Conservation (phyloP, 148 eudicot genomes). For the Heliamphora exappendiculata region DNA sequence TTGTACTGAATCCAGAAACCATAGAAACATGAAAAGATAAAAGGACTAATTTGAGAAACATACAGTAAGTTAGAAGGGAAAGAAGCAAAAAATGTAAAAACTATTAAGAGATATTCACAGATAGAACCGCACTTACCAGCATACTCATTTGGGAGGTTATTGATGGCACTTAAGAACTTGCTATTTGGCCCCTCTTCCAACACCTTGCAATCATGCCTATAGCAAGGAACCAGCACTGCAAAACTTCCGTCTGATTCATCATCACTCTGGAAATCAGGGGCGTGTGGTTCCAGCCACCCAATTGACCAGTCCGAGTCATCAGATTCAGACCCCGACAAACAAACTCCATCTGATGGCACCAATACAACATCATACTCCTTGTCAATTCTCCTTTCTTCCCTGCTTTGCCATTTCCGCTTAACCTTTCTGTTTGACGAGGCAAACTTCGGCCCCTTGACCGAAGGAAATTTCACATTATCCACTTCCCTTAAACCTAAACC, state of each 20-base stretch:
- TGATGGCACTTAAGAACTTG: not conserved
- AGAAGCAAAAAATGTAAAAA: not conserved
- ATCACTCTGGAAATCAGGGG: constrained; percentile 79
- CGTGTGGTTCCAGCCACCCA: constrained; percentile 94
- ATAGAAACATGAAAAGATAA: not conserved
- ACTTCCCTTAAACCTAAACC: constrained; percentile 37
- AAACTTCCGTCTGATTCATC: constrained; percentile 78
- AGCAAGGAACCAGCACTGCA: constrained; percentile 92
- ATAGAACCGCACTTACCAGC: not conserved
- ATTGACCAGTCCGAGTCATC: constrained; percentile 99
- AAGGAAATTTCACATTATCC: constrained; percentile 43
- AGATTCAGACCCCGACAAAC: constrained; percentile 84
- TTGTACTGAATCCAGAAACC: not conserved
- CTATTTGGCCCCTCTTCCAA: constrained; percentile 27
- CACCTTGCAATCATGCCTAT: constrained; percentile 34
- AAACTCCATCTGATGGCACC: constrained; percentile 87
- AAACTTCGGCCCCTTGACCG: constrained; percentile 29
- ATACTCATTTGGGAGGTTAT: not conserved
- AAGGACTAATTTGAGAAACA: not conserved
- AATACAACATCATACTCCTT: constrained; percentile 81
- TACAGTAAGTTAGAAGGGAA: not conserved
- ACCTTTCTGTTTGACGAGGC: constrained; percentile 43
- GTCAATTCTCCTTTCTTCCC: constrained; percentile 73
- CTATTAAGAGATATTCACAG: not conserved
- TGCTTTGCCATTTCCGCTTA: constrained; percentile 67